phyloP scores from a whole-genome alignment of 805 yeast genomes.

The Kluyveromyces starmeri region DNA sequence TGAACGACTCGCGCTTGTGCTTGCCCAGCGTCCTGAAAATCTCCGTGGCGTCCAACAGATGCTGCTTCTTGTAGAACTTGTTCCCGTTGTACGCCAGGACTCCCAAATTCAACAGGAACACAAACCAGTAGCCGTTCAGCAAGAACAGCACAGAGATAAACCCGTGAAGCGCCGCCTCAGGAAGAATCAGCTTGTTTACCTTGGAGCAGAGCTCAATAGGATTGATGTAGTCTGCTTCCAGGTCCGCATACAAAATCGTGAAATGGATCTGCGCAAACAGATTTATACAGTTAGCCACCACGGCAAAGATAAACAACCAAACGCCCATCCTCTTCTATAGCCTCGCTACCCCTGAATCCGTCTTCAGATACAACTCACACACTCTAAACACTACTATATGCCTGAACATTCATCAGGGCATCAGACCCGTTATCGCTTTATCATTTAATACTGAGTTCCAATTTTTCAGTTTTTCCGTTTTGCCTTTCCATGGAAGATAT shows the following conservation, averaged over 20 bases:
- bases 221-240: slow-evolving; percentile 93
- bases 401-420: no score
- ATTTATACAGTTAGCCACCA: slow-evolving; percentile 76
- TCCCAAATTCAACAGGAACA: slow-evolving; percentile 75
- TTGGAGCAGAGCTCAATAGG: slow-evolving; percentile 94
- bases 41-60: slow-evolving; percentile 92
- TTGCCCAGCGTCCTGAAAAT: slow-evolving; percentile 88
- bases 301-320: slow-evolving; percentile 34
- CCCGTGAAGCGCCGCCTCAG: slow-evolving; percentile 83
- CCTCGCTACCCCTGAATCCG: no score
- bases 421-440: no score
- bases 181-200: slow-evolving; percentile 78
- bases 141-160: slow-evolving; percentile 61
- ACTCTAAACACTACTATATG: no score
- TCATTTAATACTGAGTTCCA: no score
- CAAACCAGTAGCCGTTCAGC: slow-evolving; percentile 87
- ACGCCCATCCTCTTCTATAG: slow-evolving; percentile 14
- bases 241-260: slow-evolving; percentile 90
- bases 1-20: slow-evolving; percentile 86
- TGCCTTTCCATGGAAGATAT: no score
- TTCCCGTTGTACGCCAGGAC: slow-evolving; percentile 75
- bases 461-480: no score
- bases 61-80: slow-evolving; percentile 70
- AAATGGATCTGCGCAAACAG: slow-evolving; percentile 88
- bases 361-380: no score